Evolutionary conservation across 192 early-diverging fungal genomes (phyloP), one percentile per base, ranked within the genome.

Genomic region (Mortierella claussenii): DNA sequence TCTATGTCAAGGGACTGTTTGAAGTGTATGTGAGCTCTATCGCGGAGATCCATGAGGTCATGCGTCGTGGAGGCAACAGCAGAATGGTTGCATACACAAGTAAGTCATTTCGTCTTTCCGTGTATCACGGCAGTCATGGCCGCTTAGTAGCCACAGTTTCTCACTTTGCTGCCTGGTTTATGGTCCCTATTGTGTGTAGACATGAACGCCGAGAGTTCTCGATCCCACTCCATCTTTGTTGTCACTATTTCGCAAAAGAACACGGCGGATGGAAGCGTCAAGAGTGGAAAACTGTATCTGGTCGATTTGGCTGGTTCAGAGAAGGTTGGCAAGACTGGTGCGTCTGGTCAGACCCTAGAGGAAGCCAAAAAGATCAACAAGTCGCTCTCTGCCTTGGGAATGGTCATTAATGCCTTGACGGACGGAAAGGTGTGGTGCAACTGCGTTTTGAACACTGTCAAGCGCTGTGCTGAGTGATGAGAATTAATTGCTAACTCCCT

Each of bases 351-450:
- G 80, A 98, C 96, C 1, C 80, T 99, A 32, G 98, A 99, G 80
- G 98, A 99, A 73, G 98, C 98, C 68, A 99, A 99, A 81, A 99
- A 97, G 83, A 99, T 99, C 87, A 99, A 99, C 87, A 97, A 97
- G 80, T 97, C 96, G 0, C 85, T 99, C 7, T 95, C 97, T 8
- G 95, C 97, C 0, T 86, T 99, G 45, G 98, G 98, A 52, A 99
- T 98, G 95, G 98, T 99, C 68, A 99, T 99, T 71, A 98, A 98
- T 78, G 90, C 96, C 6, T 85, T 99, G 65, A 98, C 98, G 0
- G 98, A 99, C 68, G 97, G 97, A 81, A 98, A 98, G 85, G 92
- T 91, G 73, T 55, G 51, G 20, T 26, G 1, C 15, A n/a, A 28
- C 1, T n/a, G 23, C 20, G n/a, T n/a, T n/a, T n/a, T n/a, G n/a